Evolutionary conservation across 352 stramenopile genomes (phyloP), one percentile per base, ranked within the genome.

Genomic region (Phytophthora parvispora): DNA sequence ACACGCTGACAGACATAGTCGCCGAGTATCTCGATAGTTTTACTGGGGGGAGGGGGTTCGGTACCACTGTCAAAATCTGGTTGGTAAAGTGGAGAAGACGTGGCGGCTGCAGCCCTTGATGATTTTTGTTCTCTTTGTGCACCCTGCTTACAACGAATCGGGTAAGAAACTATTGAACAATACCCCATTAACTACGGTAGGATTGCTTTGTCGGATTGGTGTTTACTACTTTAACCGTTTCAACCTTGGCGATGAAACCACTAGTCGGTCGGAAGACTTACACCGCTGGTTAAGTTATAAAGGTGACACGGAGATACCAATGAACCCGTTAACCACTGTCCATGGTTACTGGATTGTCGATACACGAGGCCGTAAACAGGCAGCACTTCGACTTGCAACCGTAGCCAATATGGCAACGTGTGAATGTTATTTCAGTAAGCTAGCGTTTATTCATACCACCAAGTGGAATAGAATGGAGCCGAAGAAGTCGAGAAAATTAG

Each of bases 341-440:
- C n/a, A n/a, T n/a, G n/a, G n/a, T n/a, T 20, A 22, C 22, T 8
- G 38, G 31, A 47, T 43, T 67, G 4, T 8, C 15, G 42, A 61
- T 5, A 68, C 61, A 22, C 42, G 15, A 8, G 18, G 27, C 5
- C 56, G 51, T 51, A 68, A 61, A 29, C 40, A 62, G 9, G 51
- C 60, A 3, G 31, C 20, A 10, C 25, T 63, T 50, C 42, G 32
- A 12, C 27, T 58, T 15, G 4, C 22, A 24, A 53, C 63, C 28
- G 52, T n/a, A 3, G 52, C 51, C 4, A 69, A 59, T n/a, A 68
- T 42, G 3, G 51, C 51, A 20, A 68, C 60, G 6, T 69, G 62
- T 16, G 62, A 69, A n/a, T 43, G 62, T 7, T 69, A 69, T 22
- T 63, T 69, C 36, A 69, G 52, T 13, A 53, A 67, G 15, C 57